A percentile compares a stretch with the other conserved stretches of the same genome.
phyloP scores from a whole-genome alignment of 371 early-diverging fungal genomes.

The Apophysomyces trapeziformis region DNA sequence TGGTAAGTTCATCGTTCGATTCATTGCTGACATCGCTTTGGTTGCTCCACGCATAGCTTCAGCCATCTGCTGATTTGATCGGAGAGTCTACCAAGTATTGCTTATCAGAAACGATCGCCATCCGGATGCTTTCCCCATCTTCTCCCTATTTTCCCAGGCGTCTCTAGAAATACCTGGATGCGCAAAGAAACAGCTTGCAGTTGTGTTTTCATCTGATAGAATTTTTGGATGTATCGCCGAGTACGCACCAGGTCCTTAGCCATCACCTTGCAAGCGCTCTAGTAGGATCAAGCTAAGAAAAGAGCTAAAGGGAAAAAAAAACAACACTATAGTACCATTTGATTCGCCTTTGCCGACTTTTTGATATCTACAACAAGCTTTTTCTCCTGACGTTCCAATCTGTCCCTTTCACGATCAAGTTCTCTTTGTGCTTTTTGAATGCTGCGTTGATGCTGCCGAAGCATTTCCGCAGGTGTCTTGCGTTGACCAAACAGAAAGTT shows the following conservation, averaged over 20 bases:
- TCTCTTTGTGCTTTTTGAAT: slow-evolving; percentile 92
- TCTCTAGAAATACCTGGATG: slow-evolving; percentile 72
- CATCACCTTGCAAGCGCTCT: slow-evolving; percentile 93
- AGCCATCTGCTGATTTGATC: slow-evolving; percentile 95
- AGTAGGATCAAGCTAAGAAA: slow-evolving; percentile 2
- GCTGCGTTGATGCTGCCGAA: slow-evolving; percentile 90
- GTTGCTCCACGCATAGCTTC: slow-evolving; percentile 96
- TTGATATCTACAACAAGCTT: slow-evolving; percentile 93
- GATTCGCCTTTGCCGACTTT: slow-evolving; percentile 87
- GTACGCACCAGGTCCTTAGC: slow-evolving; percentile 97
- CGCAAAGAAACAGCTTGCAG: slow-evolving; percentile 91
- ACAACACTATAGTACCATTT: slow-evolving; percentile 67
- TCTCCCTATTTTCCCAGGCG: no score
- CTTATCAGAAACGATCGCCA: not conserved
- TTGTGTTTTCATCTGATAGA: slow-evolving; percentile 94
- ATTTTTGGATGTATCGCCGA: slow-evolving; percentile 91
- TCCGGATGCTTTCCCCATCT: not conserved
- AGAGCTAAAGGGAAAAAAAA: not conserved
- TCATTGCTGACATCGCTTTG: slow-evolving; percentile 97
- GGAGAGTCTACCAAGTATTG: slow-evolving; percentile 67
- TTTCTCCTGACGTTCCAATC: slow-evolving; percentile 94
- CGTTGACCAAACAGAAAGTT: slow-evolving; percentile 70
- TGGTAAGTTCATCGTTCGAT: slow-evolving; percentile 91
- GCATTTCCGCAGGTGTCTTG: slow-evolving; percentile 87
- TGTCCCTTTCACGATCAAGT: slow-evolving; percentile 87